Percentiles rank a stretch among this genome's conserved stretches.
Evolutionary conservation across 139 green algal genomes (phyloP).

Genomic region (Nannochloris sp.): DNA sequence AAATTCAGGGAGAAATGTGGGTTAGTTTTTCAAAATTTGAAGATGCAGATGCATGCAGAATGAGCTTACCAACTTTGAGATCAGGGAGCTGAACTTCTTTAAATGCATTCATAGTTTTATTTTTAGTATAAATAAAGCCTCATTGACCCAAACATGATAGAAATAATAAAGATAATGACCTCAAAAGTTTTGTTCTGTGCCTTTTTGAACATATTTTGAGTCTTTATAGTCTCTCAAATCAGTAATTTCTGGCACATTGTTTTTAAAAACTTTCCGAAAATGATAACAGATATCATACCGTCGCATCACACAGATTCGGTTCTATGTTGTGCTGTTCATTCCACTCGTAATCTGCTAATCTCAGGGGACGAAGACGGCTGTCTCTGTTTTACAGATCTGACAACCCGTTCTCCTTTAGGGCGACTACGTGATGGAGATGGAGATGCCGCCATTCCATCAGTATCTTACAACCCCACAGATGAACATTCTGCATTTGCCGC

Average conservation of each 20-base stretch:
- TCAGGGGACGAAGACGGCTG: constrained; percentile 20
- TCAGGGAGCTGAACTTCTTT: neutral
- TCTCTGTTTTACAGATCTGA: constrained; percentile 20
- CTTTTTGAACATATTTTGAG: too few species aligned
- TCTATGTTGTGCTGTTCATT: neutral
- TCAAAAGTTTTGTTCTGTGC: neutral
- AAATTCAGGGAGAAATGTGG: neutral
- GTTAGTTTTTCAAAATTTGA: neutral
- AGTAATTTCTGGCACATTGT: neutral
- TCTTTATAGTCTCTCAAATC: neutral
- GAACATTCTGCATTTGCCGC: neutral
- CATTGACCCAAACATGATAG: neutral
- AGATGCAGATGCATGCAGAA: neutral
- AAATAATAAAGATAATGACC: neutral
- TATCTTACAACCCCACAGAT: neutral
- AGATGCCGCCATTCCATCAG: constrained; percentile 10
- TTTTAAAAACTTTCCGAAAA: neutral
- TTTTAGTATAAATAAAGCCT: too few species aligned
- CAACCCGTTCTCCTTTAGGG: neutral
- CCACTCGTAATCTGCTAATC: constrained; percentile 5
- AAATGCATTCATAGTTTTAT: neutral
- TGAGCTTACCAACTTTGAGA: neutral
- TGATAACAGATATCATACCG: neutral
- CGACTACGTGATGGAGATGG: neutral
- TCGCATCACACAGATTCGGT: constrained; percentile 5